These are phyloP conservation scores for Marasmius tenuissimus DNA, from an alignment of 1,284 basidiomycete species.

Conservation along the genomic window DNA sequence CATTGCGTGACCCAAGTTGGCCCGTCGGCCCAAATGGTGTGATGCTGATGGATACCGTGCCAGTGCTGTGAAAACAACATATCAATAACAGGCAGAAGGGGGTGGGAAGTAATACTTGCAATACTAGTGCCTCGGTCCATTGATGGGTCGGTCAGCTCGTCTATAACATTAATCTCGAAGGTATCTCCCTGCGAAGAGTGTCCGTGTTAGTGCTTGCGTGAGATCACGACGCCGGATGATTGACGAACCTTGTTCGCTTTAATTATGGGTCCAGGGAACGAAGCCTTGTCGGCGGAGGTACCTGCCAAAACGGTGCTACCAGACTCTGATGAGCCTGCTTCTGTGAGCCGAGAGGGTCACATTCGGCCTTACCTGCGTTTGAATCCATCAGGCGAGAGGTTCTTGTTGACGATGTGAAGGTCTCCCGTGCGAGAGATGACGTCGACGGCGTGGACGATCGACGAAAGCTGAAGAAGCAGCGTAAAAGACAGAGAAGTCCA, in stretches of 20 bases:
- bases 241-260: slow-evolving; percentile 11
- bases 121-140: slow-evolving; percentile 15
- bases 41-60: slow-evolving; percentile 20
- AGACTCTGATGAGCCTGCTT: neutral
- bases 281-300: neutral
- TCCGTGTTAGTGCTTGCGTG: neutral
- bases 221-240: too few species aligned
- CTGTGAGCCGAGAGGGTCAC: neutral
- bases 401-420: slow-evolving; percentile 13
- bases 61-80: slow-evolving; percentile 13
- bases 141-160: slow-evolving; percentile 11
- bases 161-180: slow-evolving; percentile 18
- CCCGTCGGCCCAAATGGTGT: slow-evolving; percentile 25
- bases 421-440: slow-evolving; percentile 8
- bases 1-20: slow-evolving; percentile 7
- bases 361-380: slow-evolving; percentile 3
- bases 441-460: neutral
- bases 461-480: neutral
- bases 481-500: neutral
- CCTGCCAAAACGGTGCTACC: slow-evolving; percentile 14
- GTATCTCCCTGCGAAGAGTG: slow-evolving; percentile 3
- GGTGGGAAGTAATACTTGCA: neutral
- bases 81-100: neutral
- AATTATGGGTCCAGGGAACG: slow-evolving; percentile 15
- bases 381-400: slow-evolving; percentile 1